Conservation (phyloP, 1,284 basidiomycete species). For the Hortiboletus rubellus region DNA sequence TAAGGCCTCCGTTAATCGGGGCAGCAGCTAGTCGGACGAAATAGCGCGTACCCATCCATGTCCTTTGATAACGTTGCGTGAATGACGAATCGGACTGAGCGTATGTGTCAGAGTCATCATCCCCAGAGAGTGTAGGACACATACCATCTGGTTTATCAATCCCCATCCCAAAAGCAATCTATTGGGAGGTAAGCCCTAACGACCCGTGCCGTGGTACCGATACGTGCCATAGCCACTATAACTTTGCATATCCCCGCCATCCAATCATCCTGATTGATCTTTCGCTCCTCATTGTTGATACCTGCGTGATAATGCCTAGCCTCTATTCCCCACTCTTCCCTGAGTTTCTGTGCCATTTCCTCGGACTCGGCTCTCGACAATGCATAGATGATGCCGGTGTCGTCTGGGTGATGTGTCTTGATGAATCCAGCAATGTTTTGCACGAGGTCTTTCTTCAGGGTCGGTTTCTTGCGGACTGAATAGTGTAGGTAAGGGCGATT, state of each 20-base stretch:
- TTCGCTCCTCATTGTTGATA: conserved; percentile 66
- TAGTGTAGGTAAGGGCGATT: conserved; percentile 92
- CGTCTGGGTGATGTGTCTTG: conserved; percentile 50
- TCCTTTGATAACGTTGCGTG: conserved; percentile 72
- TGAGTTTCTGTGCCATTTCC: conserved; percentile 69
- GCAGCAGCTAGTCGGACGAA: background rate
- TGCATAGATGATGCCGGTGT: conserved; percentile 91
- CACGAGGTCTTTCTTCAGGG: conserved; percentile 52
- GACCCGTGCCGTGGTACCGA: conserved; percentile 3
- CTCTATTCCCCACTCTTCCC: conserved; percentile 54
- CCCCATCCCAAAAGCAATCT: conserved; percentile 98
- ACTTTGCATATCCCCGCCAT: conserved; percentile 72
- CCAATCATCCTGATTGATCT: conserved; percentile 73
- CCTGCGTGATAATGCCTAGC: conserved; percentile 90
- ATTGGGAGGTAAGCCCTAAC: conserved; percentile 12
- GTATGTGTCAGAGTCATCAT: conserved; percentile 1
- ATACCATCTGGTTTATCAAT: conserved; percentile 86
- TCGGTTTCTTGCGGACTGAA: conserved; percentile 60
- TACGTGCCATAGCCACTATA: conserved; percentile 84
- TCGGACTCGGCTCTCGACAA: conserved; percentile 75
- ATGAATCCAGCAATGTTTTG: conserved; percentile 78
- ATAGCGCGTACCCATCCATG: conserved; percentile 55
- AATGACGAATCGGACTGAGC: conserved; percentile 72
- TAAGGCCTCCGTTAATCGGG: conserved; percentile 23
- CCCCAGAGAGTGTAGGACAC: conserved; percentile 8